Percentiles rank a stretch among this genome's conserved stretches.
These are phyloP conservation scores for Cicer arietinum DNA, from an alignment of 306 rosid species.

Conservation along the genomic window DNA sequence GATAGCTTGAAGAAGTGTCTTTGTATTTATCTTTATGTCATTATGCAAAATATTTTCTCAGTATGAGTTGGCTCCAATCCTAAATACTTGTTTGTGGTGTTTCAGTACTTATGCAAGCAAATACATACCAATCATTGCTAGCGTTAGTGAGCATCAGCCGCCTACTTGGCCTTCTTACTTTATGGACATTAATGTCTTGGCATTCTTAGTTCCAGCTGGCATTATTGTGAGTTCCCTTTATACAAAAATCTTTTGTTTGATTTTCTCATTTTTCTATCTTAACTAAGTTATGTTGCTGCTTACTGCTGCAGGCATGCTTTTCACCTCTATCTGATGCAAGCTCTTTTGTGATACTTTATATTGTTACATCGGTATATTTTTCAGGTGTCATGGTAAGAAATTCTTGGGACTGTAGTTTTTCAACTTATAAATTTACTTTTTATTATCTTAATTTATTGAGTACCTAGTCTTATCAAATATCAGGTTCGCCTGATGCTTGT, in stretches of 20 bases:
- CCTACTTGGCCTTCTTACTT: conserved; percentile 99
- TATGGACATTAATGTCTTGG: conserved; percentile 98
- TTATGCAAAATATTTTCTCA: conserved; percentile 31
- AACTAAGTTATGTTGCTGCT: conserved; percentile 41
- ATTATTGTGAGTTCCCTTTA: conserved; percentile 67
- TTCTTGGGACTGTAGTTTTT: conserved; percentile 34
- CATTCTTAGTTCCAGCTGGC: conserved; percentile 99
- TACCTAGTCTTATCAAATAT: conserved; percentile 44
- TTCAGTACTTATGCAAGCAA: conserved; percentile 99
- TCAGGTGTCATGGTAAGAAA: conserved; percentile 98
- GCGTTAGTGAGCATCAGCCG: conserved; percentile 99
- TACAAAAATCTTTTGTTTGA: conserved; percentile 2
- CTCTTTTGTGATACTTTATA: conserved; percentile 87
- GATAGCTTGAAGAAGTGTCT: conserved; percentile 24
- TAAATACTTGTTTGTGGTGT: conserved; percentile 37
- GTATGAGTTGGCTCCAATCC: conserved; percentile 23
- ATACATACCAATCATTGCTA: conserved; percentile 99
- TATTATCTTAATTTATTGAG: conserved; percentile 32
- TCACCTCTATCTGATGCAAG: conserved; percentile 94
- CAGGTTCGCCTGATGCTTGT: conserved; percentile 99
- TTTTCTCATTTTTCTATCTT: conserved; percentile 1
- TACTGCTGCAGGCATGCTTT: conserved; percentile 85
- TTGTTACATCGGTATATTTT: conserved; percentile 87
- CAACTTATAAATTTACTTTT: conserved; percentile 21
- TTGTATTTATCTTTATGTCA: conserved; percentile 13